Base-by-base conservation (phyloP, 106 monocot species). In the Allium cepa region DNA sequence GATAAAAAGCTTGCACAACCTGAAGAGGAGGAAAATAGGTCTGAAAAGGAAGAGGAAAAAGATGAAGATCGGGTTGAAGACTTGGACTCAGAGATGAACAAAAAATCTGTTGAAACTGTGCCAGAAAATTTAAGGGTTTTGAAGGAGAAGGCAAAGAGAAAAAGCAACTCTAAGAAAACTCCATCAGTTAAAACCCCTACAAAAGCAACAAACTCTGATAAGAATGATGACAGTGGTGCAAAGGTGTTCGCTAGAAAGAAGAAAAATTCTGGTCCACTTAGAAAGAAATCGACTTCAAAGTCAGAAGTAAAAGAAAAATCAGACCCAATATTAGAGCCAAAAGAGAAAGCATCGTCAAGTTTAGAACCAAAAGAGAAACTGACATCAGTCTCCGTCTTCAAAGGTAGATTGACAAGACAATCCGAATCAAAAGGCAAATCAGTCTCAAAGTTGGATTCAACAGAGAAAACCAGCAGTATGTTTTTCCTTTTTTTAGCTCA, bases 211-310 rank as follows among this genome's bases (percentile, higher is more conserved):
- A 56, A 55, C 27, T 72, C 72, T 47, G 81, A 72, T 71, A 78
- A 80, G 59, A 62, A 47, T 17, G 70, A 70, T 53, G 75, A 82
- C 61, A 69, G 60, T 46, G 76, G 72, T 53, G 86, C 70, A 53
- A 87, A 88, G 77, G 91, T 92, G 17, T 87, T 87, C 60, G 82
- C 85, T 36, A 82, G 88, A 57, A 92, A 85, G 70, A 92, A 78
- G 78, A 88, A 74, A 72, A 68, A 22, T 51, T 45, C 57, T 46
- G 69, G 72, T 64, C 28, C 47, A 16, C 69, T 81, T 12, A 70
- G 70, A 51, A 78, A 70, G 51, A 71, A 76, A 70, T 62, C 83
- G 57, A 62, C 71, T 50, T 47, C 69, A 27, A 82, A 75, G 71
- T 15, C 50, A 49, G 72, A 71, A 45, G 45, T 36, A n/a, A 90